Conservation (phyloP, 176 grass and related monocot genomes). For the Urochloa ruziziensis region DNA sequence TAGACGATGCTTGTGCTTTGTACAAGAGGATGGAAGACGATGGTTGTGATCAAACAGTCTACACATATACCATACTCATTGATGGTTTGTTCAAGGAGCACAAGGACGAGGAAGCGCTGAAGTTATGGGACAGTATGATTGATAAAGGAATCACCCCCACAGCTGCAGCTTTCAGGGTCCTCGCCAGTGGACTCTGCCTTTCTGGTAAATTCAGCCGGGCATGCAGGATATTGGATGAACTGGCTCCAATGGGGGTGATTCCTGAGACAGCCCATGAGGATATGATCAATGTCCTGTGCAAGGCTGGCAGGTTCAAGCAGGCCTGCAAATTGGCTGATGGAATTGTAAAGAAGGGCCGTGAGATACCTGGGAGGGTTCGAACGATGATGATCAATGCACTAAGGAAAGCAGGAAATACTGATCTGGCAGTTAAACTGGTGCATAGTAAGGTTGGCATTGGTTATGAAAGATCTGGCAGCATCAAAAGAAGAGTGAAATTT, state of each 20-base stretch:
- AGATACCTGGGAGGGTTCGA: conserved; percentile 81
- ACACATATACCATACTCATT: conserved; percentile 81
- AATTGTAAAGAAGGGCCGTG: conserved; percentile 74
- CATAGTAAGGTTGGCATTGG: conserved; percentile 93
- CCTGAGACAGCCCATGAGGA: conserved; percentile 83
- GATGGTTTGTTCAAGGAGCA: conserved; percentile 89
- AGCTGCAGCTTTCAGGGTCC: conserved; percentile 63
- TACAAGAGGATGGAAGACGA: conserved; percentile 80
- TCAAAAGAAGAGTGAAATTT: conserved; percentile 90
- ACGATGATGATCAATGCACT: conserved; percentile 92
- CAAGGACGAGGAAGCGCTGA: conserved; percentile 80
- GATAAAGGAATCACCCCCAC: conserved; percentile 87
- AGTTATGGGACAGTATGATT: conserved; percentile 83
- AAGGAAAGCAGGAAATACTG: conserved; percentile 84
- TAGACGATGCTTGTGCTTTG: conserved; percentile 61
- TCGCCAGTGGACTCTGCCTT: conserved; percentile 74
- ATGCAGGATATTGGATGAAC: conserved; percentile 81
- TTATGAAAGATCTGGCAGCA: conserved; percentile 90
- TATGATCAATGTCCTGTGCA: conserved; percentile 90
- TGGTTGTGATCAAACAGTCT: conserved; percentile 78
- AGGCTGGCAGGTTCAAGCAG: conserved; percentile 76
- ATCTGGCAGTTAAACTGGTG: conserved; percentile 75
- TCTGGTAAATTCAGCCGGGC: conserved; percentile 89
- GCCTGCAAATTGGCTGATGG: conserved; percentile 92
- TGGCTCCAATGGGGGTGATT: conserved; percentile 83